phyloP scores from a whole-genome alignment of 108 stramenopile genomes.

The Nitzschia putrida region DNA sequence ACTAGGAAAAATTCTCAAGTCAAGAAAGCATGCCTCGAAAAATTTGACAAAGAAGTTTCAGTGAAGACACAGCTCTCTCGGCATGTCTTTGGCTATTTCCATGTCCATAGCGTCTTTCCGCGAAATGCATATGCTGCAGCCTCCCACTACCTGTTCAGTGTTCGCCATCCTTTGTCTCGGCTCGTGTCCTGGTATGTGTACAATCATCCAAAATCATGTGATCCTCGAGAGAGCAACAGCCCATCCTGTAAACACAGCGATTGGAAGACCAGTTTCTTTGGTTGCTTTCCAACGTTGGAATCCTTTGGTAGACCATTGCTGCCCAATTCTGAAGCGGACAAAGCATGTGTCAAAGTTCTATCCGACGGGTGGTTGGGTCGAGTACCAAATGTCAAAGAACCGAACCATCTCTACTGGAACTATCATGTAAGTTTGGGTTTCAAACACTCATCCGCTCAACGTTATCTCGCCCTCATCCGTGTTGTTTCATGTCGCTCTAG shows the following conservation, averaged over 20 bases:
- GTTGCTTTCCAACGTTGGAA: conserved; percentile 19
- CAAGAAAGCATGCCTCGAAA: conserved; percentile 4
- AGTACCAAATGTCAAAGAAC: conserved; percentile 10
- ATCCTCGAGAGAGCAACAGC: conserved; percentile 16
- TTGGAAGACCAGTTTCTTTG: conserved; percentile 18
- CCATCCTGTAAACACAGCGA: conserved; percentile 14
- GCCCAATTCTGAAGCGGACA: neutral
- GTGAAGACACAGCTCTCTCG: conserved; percentile 2
- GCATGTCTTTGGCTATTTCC: conserved; percentile 16
- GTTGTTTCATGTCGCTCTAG: no score
- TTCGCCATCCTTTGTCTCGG: conserved; percentile 17
- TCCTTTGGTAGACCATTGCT: neutral
- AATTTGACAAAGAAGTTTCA: neutral
- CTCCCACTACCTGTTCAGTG: conserved; percentile 15
- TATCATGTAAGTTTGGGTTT: conserved; percentile 18
- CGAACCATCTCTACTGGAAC: conserved; percentile 34
- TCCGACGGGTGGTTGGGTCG: conserved; percentile 25
- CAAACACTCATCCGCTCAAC: no score
- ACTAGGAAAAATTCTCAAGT: conserved; percentile 18
- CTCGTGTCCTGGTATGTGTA: conserved; percentile 22
- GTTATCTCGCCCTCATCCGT: no score
- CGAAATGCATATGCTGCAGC: conserved; percentile 12
- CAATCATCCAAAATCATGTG: conserved; percentile 27
- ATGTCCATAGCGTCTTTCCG: conserved; percentile 13
- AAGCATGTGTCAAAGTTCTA: conserved; percentile 5